phyloP scores from a whole-genome alignment of 2,329 filamentous ascomycete genomes.

The Exophiala phaeomuriformis region DNA sequence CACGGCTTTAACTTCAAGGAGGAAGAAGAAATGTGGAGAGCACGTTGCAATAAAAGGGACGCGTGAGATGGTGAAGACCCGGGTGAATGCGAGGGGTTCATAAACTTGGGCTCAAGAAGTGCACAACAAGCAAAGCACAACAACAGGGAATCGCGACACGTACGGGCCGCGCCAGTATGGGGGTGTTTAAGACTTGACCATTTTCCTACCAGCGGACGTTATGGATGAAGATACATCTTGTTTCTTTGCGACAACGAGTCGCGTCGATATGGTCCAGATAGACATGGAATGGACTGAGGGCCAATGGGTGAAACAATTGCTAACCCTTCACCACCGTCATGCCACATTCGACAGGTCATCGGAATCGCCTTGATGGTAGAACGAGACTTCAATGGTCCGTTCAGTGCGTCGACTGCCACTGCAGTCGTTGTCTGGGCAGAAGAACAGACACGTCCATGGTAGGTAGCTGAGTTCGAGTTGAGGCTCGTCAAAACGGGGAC shows the following conservation, averaged over 20 bases:
- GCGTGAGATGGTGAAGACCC: too few relatives aligned
- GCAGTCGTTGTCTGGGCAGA: background rate
- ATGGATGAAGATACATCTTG: slow-evolving; percentile 1
- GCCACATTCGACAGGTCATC: slow-evolving; percentile 11
- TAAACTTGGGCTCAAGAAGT: too few relatives aligned
- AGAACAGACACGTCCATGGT: background rate
- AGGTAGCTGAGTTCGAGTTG: too few relatives aligned
- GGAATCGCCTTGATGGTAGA: background rate
- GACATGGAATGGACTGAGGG: slow-evolving; percentile 5
- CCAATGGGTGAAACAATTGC: slow-evolving; percentile 17
- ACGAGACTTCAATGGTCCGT: background rate
- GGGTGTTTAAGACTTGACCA: slow-evolving; percentile 2
- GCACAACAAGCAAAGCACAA: slow-evolving; percentile 1
- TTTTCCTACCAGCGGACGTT: slow-evolving; percentile 2
- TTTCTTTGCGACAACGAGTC: background rate
- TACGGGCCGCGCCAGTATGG: slow-evolving; percentile 4
- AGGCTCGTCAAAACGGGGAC: background rate
- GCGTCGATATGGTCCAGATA: background rate
- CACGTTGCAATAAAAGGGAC: too few relatives aligned
- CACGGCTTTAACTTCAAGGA: too few relatives aligned
- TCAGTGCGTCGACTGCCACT: background rate
- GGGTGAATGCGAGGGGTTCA: too few relatives aligned
- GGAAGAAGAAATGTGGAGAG: too few relatives aligned
- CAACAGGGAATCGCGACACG: background rate
- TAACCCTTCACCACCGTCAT: background rate